phyloP scores from a whole-genome alignment of 306 rosid species.

The Sophora flavescens region DNA sequence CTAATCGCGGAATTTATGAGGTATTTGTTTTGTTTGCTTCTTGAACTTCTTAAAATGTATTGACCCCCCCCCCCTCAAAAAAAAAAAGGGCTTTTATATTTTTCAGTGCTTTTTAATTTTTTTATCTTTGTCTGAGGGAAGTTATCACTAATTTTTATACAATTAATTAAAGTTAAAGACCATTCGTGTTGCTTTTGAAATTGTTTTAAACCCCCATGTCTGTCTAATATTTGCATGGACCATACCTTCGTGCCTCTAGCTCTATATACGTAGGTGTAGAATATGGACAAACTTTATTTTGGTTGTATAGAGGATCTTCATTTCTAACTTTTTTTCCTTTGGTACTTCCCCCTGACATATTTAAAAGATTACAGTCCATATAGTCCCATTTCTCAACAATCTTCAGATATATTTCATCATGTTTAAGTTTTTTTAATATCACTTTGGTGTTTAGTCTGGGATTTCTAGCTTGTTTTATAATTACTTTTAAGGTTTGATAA shows the following conservation, averaged over 20 bases:
- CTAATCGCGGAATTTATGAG: constrained; percentile 84
- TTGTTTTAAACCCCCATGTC: not conserved
- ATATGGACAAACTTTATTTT: not conserved
- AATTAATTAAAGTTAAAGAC: not conserved
- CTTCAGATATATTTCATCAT: constrained; percentile 12
- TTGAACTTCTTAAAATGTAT: constrained; percentile 21
- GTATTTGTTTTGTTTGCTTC: constrained; percentile 52
- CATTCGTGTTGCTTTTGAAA: not conserved
- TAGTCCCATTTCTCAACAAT: not conserved
- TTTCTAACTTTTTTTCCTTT: constrained; percentile 10
- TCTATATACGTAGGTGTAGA: constrained; percentile 10
- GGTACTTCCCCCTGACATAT: not conserved
- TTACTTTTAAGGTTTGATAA: constrained; percentile 11
- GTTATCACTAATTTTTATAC: constrained; percentile 5
- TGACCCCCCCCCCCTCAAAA: no score
- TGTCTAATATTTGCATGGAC: not conserved
- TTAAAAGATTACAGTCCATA: not conserved
- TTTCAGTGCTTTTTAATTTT: not conserved
- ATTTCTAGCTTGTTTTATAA: constrained; percentile 1
- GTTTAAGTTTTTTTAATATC: constrained; percentile 3
- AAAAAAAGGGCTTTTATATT: not conserved
- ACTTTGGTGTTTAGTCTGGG: constrained; percentile 20
- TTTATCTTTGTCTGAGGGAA: not conserved
- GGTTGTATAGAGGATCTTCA: not conserved
- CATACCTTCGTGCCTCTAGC: constrained; percentile 2